Conservation (phyloP, 345 rosid genomes). For the Aquilaria yunnanensis region DNA sequence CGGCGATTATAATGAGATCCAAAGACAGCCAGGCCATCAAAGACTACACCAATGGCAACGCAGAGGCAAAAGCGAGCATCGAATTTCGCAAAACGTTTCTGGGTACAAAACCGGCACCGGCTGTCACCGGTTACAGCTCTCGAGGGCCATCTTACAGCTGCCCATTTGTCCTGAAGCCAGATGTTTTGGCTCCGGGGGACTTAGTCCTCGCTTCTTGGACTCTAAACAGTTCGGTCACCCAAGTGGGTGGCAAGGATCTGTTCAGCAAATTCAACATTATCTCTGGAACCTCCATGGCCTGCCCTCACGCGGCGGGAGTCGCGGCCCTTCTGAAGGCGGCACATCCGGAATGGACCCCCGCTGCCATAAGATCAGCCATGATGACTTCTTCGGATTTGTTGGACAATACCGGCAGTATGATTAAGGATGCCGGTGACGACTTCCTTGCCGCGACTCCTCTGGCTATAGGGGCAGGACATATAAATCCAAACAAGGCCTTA, state of each 20-base stretch:
- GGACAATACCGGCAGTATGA: conserved; percentile 24
- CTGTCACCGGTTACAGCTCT: conserved; percentile 41
- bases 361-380: conserved; percentile 55
- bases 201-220: conserved; percentile 53
- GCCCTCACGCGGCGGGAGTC: conserved; percentile 50
- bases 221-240: conserved; percentile 8
- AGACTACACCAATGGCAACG: conserved; percentile 30
- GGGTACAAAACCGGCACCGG: conserved; percentile 34
- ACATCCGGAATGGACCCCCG: conserved; percentile 53
- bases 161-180: conserved; percentile 49
- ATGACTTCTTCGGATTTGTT: conserved; percentile 39
- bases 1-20: conserved; percentile 25
- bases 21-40: conserved; percentile 24
- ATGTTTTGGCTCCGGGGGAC: conserved; percentile 44
- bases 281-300: conserved; percentile 57
- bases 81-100: conserved; percentile 28
- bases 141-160: conserved; percentile 55
- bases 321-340: conserved; percentile 43
- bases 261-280: conserved; percentile 33
- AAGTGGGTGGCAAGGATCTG: conserved; percentile 6
- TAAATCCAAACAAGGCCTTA: conserved; percentile 47
- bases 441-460: conserved; percentile 29
- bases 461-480: conserved; percentile 52
- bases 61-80: conserved; percentile 27
- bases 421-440: conserved; percentile 21